Conservation (phyloP, 2,329 filamentous ascomycete species). For the Neofusicoccum ribis region DNA sequence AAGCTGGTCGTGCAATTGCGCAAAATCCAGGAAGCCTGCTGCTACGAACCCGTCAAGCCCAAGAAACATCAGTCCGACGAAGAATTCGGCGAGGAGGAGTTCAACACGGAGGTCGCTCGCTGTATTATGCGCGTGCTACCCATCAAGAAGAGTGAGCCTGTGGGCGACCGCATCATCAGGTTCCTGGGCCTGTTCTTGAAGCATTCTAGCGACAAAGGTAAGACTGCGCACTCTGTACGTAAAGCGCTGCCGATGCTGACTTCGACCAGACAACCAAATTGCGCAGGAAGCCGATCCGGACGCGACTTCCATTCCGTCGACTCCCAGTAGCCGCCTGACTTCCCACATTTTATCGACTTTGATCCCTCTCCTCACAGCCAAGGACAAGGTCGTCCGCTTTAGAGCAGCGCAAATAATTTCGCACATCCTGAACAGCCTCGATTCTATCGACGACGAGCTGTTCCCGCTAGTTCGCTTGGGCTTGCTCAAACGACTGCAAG, state of each 20-base stretch:
- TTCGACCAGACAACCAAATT: constrained; percentile 32
- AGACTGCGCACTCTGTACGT: neutral
- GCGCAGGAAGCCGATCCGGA: constrained; percentile 54
- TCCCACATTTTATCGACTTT: constrained; percentile 71
- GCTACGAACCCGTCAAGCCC: constrained; percentile 53
- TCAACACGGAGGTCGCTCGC: constrained; percentile 81
- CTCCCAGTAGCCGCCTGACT: constrained; percentile 78
- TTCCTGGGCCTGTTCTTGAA: constrained; percentile 88
- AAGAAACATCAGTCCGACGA: constrained; percentile 57
- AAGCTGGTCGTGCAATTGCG: constrained; percentile 85
- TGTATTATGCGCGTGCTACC: constrained; percentile 80
- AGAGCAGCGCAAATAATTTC: constrained; percentile 86
- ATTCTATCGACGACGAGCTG: constrained; percentile 87
- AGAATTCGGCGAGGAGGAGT: constrained; percentile 80
- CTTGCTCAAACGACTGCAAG: constrained; percentile 80
- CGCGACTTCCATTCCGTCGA: constrained; percentile 73
- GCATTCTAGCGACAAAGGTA: constrained; percentile 63
- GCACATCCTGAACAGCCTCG: constrained; percentile 88
- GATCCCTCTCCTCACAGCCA: constrained; percentile 75
- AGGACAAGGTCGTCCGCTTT: constrained; percentile 92
- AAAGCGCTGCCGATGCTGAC: neutral
- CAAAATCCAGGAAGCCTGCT: constrained; percentile 86
- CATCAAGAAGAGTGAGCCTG: constrained; percentile 87
- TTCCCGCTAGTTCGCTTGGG: constrained; percentile 80
- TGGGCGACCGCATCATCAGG: constrained; percentile 79